phyloP scores from a whole-genome alignment of 352 stramenopile species.

The Pelagophyceae sp. region DNA sequence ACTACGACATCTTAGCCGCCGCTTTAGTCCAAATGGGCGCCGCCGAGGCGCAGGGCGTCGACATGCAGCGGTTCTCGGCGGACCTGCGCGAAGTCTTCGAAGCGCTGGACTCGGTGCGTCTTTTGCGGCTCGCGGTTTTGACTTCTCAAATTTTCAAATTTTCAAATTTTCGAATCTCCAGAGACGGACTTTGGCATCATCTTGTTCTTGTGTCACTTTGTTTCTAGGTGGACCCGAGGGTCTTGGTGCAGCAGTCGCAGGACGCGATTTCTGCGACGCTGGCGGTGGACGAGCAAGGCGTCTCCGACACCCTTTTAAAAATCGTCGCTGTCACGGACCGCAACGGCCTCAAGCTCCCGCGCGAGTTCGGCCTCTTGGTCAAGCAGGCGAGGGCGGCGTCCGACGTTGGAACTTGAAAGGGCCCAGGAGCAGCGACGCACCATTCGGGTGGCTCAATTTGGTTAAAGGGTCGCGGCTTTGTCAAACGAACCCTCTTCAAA shows the following conservation, averaged over 20 bases:
- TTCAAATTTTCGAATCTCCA: no score
- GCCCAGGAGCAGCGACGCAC: no score
- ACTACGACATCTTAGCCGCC: constrained; percentile 25
- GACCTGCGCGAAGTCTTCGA: constrained; percentile 27
- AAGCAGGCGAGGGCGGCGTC: no score
- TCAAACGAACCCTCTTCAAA: no score
- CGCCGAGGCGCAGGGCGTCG: constrained; percentile 14
- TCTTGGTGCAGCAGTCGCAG: not conserved
- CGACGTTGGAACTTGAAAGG: constrained; percentile 41
- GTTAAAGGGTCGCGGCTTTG: no score
- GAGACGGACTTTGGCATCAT: no score
- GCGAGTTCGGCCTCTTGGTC: constrained; percentile 41
- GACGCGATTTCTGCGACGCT: not conserved
- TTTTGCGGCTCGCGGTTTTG: no score
- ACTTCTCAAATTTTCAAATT: no score
- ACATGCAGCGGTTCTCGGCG: constrained; percentile 30
- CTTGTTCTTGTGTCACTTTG: no score
- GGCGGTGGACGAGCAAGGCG: constrained; percentile 28
- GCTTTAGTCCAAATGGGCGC: constrained; percentile 32
- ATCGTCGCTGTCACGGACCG: constrained; percentile 31
- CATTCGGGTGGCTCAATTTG: no score
- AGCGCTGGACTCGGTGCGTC: not conserved
- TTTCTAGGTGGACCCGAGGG: not conserved
- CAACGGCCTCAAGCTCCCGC: constrained; percentile 39
- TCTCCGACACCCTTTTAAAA: constrained; percentile 32